Evolutionary conservation across 2,329 filamentous ascomycete species (phyloP), one percentile per base, ranked within the genome.

Genomic region (Exophiala alcalophila): DNA sequence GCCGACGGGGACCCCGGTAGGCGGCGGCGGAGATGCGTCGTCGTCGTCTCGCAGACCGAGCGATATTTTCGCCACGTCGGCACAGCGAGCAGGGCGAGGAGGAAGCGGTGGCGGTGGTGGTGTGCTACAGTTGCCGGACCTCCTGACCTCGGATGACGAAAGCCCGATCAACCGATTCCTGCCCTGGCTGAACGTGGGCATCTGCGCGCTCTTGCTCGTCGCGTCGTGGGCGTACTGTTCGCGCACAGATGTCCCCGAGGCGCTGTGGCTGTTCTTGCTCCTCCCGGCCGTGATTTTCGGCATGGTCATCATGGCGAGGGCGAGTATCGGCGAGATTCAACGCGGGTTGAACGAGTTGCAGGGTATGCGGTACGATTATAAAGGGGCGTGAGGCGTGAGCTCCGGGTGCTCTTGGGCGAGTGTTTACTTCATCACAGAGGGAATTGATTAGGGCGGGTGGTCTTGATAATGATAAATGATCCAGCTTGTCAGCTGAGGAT

Each of bases 321-420:
- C 39, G 35, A 52, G 40, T 29, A 58, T 58, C 26, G 33, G 28
- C 11, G 56, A 57, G 16, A 44, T 56, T 21, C 39, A 54, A 25
- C 34, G 24, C 15, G 53, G 48, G 5, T 25, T 57, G 36, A 14
- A 24, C 15, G 49, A 52, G 30, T 40, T 58, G 36, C 44, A 47
- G 12, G 48, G 46, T 10, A 31, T 57, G 50, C 52, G 44, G 34
- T 57, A 57, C 34, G 47, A 49, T 6, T 57, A 54, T 23, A 58
- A 56, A 41, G 56, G 56, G 3, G 56, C 56, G 15, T 57, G 45
- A 53, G 16, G 10, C n/a, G n/a, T n/a, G n/a, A n/a, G n/a, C n/a
- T n/a, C n/a, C n/a, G n/a, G n/a, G n/a, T n/a, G n/a, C n/a, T n/a
- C n/a, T n/a, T n/a, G n/a, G n/a, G n/a, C n/a, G n/a, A n/a, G 14